phyloP scores from a whole-genome alignment of 495 filamentous ascomycete genomes.

The Apiosordaria backusii region DNA sequence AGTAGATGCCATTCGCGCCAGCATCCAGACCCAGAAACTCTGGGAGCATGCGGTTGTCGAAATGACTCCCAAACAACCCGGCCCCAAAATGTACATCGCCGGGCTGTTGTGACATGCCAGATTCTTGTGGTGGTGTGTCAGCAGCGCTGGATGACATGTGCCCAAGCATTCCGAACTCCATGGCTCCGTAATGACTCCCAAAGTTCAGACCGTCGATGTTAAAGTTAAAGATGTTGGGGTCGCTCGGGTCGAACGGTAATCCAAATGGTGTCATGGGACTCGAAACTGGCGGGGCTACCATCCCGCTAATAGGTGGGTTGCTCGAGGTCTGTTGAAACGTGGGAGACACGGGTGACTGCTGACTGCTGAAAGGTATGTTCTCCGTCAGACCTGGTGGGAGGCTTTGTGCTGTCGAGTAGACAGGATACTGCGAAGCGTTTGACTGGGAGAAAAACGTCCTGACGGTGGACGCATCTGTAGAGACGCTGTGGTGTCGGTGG shows the following conservation, averaged over 20 bases:
- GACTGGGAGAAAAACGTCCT: constrained; percentile 38
- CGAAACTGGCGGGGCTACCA: constrained; percentile 32
- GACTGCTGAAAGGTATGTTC: constrained; percentile 52
- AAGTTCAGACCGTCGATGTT: constrained; percentile 92
- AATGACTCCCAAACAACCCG: constrained; percentile 40
- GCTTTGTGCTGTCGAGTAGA: constrained; percentile 29
- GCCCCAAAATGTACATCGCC: constrained; percentile 42
- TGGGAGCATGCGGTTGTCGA: constrained; percentile 38
- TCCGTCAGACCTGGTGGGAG: constrained; percentile 40
- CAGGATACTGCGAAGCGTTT: constrained; percentile 36
- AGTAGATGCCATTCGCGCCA: constrained; percentile 37
- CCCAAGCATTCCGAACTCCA: constrained; percentile 91
- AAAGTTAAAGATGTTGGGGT: constrained; percentile 89
- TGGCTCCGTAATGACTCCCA: constrained; percentile 86
- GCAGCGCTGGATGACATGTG: constrained; percentile 87
- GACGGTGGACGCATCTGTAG: constrained; percentile 32
- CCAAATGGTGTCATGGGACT: constrained; percentile 46
- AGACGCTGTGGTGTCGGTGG: constrained; percentile 31
- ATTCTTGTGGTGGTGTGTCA: constrained; percentile 70
- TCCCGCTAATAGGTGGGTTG: constrained; percentile 26
- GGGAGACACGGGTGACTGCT: constrained; percentile 68
- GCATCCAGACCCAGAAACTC: constrained; percentile 43
- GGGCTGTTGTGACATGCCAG: constrained; percentile 36
- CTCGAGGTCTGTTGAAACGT: constrained; percentile 49
- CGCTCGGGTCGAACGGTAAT: constrained; percentile 79